Percentiles rank a stretch among this genome's conserved stretches.
Evolutionary conservation across 2,329 filamentous ascomycete species (phyloP).

Genomic region (Aquanectria penicillioides): DNA sequence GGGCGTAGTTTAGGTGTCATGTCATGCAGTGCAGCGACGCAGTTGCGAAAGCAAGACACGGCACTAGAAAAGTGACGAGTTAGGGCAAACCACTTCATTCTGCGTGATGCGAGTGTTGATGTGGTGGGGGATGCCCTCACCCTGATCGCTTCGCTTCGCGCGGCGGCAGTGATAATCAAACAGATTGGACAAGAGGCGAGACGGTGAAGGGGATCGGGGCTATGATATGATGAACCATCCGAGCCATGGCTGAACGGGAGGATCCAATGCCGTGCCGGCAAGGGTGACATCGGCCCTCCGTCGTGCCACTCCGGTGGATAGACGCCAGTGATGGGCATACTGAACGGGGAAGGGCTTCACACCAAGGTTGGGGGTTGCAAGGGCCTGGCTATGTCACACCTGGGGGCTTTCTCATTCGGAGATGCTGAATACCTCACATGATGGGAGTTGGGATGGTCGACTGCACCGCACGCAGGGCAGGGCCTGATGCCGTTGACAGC

Average conservation of each 20-base stretch:
- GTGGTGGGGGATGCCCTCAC: neutral
- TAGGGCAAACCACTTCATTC: conserved; percentile 1
- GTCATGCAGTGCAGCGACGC: neutral
- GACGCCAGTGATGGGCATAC: conserved; percentile 17
- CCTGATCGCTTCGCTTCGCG: conserved; percentile 5
- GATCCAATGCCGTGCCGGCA: conserved; percentile 13
- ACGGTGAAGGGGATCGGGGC: neutral
- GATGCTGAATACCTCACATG: conserved; percentile 14
- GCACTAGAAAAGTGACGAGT: neutral
- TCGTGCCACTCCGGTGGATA: conserved; percentile 21
- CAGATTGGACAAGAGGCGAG: neutral
- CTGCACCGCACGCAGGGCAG: conserved; percentile 8
- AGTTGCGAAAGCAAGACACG: neutral
- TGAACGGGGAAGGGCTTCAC: conserved; percentile 6
- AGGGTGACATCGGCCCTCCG: conserved; percentile 8
- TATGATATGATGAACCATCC: conserved; percentile 11
- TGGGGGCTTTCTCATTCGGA: conserved; percentile 13
- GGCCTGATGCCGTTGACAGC: conserved; percentile 6
- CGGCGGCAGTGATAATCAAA: conserved; percentile 3
- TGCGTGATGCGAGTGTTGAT: conserved; percentile 1
- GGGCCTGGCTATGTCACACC: conserved; percentile 20
- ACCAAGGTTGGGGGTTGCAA: neutral
- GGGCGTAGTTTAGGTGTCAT: neutral
- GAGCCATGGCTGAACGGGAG: conserved; percentile 4
- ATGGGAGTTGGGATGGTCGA: conserved; percentile 11